A percentile compares a stretch with the other conserved stretches of the same genome.
These are phyloP conservation scores for Malus hybrid DNA, from an alignment of 331 rosid species.

Conservation along the genomic window DNA sequence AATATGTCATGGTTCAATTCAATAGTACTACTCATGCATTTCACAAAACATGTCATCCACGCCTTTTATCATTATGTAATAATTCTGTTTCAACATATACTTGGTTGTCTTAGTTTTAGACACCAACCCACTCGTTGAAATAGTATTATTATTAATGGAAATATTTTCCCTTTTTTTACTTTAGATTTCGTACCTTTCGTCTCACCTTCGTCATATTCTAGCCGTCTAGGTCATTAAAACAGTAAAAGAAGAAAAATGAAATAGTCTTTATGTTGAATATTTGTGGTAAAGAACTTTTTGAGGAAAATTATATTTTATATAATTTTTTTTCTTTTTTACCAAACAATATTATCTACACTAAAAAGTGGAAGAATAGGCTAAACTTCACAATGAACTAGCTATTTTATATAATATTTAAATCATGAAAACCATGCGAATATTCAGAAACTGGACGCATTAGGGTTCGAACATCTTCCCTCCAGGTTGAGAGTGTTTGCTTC, in stretches of 20 bases:
- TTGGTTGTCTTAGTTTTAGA: neutral
- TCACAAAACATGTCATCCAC: neutral
- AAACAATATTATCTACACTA: too few species aligned
- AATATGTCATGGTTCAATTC: neutral
- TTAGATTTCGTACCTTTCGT: neutral
- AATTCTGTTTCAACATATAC: neutral
- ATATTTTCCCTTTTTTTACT: neutral
- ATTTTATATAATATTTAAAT: too few species aligned
- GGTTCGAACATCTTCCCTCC: too few species aligned
- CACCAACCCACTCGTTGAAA: neutral
- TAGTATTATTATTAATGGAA: neutral
- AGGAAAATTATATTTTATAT: too few species aligned
- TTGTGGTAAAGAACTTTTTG: neutral
- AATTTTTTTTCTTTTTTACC: too few species aligned
- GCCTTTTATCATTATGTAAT: neutral
- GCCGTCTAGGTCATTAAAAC: neutral
- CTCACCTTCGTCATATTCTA: neutral
- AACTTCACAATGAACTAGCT: too few species aligned
- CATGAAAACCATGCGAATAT: too few species aligned
- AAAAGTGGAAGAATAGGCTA: fast-evolving
- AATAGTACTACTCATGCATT: neutral
- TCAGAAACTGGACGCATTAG: too few species aligned
- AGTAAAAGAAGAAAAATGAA: neutral
- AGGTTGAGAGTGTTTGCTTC: too few species aligned
- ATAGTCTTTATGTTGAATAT: neutral